These are phyloP conservation scores for Yamadazyma nakazawae DNA, from an alignment of 805 yeast genomes.

Conservation along the genomic window DNA sequence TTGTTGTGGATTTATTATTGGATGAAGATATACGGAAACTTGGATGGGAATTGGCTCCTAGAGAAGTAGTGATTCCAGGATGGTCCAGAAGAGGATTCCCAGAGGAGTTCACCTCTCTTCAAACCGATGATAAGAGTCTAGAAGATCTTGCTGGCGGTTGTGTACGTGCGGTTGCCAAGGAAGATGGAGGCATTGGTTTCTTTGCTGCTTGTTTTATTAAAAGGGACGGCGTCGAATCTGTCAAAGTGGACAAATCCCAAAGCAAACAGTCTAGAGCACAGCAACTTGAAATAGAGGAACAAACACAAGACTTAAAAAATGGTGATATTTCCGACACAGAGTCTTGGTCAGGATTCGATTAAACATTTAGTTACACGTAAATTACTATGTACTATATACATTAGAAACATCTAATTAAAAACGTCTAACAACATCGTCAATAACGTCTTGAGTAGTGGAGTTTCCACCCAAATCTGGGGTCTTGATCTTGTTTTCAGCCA, in stretches of 20 bases:
- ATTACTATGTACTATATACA: neutral
- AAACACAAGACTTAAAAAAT: neutral
- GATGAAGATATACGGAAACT: constrained; percentile 59
- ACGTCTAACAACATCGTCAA: constrained; percentile 70
- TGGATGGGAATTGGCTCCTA: constrained; percentile 73
- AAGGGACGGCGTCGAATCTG: neutral
- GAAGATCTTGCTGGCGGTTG: constrained; percentile 72
- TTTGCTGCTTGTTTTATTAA: constrained; percentile 88
- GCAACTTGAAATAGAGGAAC: neutral
- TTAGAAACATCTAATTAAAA: constrained; percentile 18
- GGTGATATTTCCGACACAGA: neutral
- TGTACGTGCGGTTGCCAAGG: constrained; percentile 77
- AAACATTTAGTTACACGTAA: neutral
- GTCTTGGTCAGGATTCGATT: neutral
- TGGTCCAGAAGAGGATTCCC: constrained; percentile 87
- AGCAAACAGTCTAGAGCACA: neutral
- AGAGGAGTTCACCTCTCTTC: constrained; percentile 57
- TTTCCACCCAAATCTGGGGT: constrained; percentile 97
- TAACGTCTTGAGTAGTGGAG: constrained; percentile 81
- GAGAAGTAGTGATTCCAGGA: constrained; percentile 64
- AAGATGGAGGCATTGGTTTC: constrained; percentile 98
- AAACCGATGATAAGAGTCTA: constrained; percentile 39
- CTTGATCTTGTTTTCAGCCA: constrained; percentile 69
- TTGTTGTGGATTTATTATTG: constrained; percentile 71
- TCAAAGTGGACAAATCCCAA: neutral